Conservation (phyloP, 148 eudicot genomes). For the Beta vulgaris region DNA sequence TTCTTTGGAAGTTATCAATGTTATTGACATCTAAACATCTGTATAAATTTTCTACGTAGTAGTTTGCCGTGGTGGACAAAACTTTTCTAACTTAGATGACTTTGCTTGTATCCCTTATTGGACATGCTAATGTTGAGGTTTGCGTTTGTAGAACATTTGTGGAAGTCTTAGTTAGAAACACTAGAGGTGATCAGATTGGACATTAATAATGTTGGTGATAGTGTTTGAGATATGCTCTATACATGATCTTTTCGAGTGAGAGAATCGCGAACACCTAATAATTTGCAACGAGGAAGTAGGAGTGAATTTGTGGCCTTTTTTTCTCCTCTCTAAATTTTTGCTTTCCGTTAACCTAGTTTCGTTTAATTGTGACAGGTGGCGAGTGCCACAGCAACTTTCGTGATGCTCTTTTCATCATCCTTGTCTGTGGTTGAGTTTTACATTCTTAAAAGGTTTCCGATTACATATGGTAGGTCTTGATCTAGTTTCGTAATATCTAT, state of each 20-base stretch:
- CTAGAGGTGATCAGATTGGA: neutral
- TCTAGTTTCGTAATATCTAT: neutral
- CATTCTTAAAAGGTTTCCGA: constrained; percentile 83
- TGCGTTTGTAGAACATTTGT: neutral
- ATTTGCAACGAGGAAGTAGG: no score
- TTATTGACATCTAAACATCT: neutral
- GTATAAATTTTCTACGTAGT: neutral
- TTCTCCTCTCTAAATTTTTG: neutral
- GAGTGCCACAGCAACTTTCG: constrained; percentile 96
- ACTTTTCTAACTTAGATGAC: neutral
- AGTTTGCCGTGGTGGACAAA: neutral
- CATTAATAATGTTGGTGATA: neutral
- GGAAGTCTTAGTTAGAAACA: neutral
- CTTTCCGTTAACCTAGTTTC: neutral
- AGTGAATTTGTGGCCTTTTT: neutral
- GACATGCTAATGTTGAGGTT: constrained; percentile 3
- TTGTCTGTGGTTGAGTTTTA: constrained; percentile 95
- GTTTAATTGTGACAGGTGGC: constrained; percentile 55
- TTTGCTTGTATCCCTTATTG: neutral
- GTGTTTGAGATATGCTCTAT: neutral
- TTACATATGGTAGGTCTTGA: constrained; percentile 57
- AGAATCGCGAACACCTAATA: no score
- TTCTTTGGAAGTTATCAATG: neutral
- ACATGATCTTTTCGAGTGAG: no score
- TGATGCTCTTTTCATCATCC: constrained; percentile 94